Evolutionary conservation across 768 basidiomycete genomes (phyloP), one percentile per base, ranked within the genome.

Genomic region (Cystobasidium ongulense): DNA sequence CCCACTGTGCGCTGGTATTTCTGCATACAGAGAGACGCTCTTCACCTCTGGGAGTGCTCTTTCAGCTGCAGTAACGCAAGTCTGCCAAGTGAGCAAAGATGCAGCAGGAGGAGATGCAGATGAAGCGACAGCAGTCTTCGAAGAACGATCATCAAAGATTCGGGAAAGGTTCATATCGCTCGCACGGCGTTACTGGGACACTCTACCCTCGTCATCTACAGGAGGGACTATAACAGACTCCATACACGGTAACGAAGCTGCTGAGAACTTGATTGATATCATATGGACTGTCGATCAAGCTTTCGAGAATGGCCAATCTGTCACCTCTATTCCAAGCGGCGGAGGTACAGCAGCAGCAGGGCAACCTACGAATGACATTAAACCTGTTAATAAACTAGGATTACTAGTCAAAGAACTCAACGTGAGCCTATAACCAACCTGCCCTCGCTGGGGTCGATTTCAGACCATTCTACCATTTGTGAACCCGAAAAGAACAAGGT

Each of bases 241-340:
- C 18, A 21, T 29, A 7, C 11, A 71, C 17, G 53, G 54, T 25
- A 36, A 10, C 10, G 27, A 57, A 59, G 68, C 25, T 3, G 54
- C 25, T 27, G 68, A 71, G 25, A 43, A 35, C 53, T 35, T 71
- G 27, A 35, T 71, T 17, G 68, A 71, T 36, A 29, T 54, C 54
- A 38, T 71, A 11, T 71, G 68, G 68, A 54, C 68, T 23, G 54
- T 59, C 21, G 68, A 71, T 38, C 50, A 71, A 35, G 68, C 53
- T 46, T 59, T 33, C 52, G 68, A 71, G 46, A 50, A 50, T 21
- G 46, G 46, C 18, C 46, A 50, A n/a, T 33, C 27, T 10, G 27
- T 31, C 17, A 27, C 29, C 25, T 5, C 5, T 59, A 35, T 11
- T 59, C 53, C 33, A n/a, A n/a, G 11, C 59, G 29, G 18, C 15